These are phyloP conservation scores for Sisymbrium irio DNA, from an alignment of 345 rosid genomes.

Conservation along the genomic window DNA sequence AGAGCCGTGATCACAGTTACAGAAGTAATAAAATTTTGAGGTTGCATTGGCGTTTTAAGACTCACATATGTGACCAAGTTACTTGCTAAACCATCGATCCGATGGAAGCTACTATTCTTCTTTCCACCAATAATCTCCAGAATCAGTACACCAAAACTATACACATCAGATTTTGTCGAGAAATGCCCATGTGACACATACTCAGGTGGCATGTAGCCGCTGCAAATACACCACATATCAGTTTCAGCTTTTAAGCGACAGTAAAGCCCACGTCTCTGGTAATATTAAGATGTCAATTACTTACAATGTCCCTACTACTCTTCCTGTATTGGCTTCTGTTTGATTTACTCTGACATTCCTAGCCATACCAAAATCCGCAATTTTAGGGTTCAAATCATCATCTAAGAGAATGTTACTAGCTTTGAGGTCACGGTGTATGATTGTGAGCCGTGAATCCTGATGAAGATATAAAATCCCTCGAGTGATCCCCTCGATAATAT, in stretches of 20 bases:
- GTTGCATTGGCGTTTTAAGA: neutral
- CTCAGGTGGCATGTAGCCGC: conserved; percentile 32
- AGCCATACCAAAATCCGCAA: conserved; percentile 26
- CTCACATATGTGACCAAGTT: conserved; percentile 26
- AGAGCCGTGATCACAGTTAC: neutral
- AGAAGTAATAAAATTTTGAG: neutral
- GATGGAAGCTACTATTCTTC: neutral
- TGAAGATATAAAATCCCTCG: conserved; percentile 22
- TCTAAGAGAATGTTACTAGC: conserved; percentile 18
- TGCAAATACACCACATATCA: neutral
- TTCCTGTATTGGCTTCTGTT: neutral
- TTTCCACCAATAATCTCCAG: conserved; percentile 20
- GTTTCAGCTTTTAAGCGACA: neutral
- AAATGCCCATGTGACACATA: conserved; percentile 19
- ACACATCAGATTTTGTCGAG: conserved; percentile 26
- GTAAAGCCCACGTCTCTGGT: neutral
- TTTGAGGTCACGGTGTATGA: conserved; percentile 19
- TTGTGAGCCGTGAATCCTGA: conserved; percentile 22
- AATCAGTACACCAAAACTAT: conserved; percentile 29
- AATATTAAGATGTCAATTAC: neutral
- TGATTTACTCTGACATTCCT: conserved; percentile 1
- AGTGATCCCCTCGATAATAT: conserved; percentile 9
- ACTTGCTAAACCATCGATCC: neutral
- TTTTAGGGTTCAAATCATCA: conserved; percentile 5
- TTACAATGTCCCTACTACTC: conserved; percentile 30